phyloP scores from a whole-genome alignment of 1,284 basidiomycete genomes.

The Volvariella surrecta region DNA sequence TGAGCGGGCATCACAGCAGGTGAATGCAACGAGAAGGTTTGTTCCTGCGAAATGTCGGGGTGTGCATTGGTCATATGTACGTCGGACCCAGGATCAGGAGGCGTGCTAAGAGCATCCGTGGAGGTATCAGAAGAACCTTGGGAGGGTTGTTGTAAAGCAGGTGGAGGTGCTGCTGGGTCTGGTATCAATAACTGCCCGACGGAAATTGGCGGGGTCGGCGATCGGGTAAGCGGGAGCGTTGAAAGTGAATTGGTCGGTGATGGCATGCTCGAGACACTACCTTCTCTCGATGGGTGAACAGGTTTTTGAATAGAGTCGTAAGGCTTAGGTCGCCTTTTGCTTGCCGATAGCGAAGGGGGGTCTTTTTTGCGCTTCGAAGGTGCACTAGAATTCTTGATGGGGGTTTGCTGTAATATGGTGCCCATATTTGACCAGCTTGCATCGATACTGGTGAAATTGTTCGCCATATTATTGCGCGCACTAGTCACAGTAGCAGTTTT shows the following conservation, averaged over 20 bases:
- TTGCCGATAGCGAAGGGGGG: slow-evolving; percentile 14
- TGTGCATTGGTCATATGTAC: slow-evolving; percentile 20
- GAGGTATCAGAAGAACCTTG: slow-evolving; percentile 22
- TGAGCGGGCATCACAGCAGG: slow-evolving; percentile 18
- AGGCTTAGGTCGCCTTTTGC: slow-evolving; percentile 47
- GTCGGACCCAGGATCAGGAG: slow-evolving; percentile 28
- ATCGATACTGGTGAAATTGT: slow-evolving; percentile 25
- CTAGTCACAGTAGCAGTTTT: slow-evolving; percentile 53
- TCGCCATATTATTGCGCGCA: slow-evolving; percentile 20
- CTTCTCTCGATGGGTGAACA: slow-evolving; percentile 36
- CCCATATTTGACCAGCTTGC: slow-evolving; percentile 35
- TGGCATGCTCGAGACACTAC: slow-evolving; percentile 41
- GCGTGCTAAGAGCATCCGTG: slow-evolving; percentile 29
- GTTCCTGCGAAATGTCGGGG: slow-evolving; percentile 11
- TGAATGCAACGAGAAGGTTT: slow-evolving; percentile 9
- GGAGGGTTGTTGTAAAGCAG: slow-evolving; percentile 2
- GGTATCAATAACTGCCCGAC: slow-evolving; percentile 6
- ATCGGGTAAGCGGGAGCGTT: slow-evolving; percentile 35
- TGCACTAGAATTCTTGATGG: slow-evolving; percentile 14
- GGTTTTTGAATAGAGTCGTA: slow-evolving; percentile 43
- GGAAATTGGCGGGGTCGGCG: slow-evolving; percentile 35
- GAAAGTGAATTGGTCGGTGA: slow-evolving; percentile 39
- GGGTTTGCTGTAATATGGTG: slow-evolving; percentile 15
- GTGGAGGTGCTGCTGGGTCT: slow-evolving; percentile 1
- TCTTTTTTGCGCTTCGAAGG: slow-evolving; percentile 37